These are phyloP conservation scores for Mycena pura DNA, from an alignment of 768 basidiomycete genomes.

Conservation along the genomic window DNA sequence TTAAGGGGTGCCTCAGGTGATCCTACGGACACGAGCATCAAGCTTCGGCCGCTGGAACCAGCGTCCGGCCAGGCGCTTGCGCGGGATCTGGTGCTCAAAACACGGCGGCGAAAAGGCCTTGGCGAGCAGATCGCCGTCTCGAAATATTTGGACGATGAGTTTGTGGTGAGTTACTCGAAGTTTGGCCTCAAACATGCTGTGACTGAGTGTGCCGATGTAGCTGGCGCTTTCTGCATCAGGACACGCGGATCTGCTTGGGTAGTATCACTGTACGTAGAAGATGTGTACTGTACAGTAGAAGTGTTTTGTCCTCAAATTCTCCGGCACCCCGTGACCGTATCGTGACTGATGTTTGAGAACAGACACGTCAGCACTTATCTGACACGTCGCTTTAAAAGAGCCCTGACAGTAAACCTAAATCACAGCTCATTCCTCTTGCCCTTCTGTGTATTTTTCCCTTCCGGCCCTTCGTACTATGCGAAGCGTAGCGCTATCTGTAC, in stretches of 20 bases:
- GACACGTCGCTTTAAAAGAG: background rate
- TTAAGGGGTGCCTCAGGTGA: slow-evolving; percentile 65
- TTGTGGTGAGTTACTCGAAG: slow-evolving; percentile 67
- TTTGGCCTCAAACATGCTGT: slow-evolving; percentile 10
- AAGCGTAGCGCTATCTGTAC: slow-evolving; percentile 83
- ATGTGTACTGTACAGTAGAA: slow-evolving; percentile 25
- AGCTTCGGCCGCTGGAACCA: slow-evolving; percentile 94
- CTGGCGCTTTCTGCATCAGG: slow-evolving; percentile 94
- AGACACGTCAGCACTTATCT: too few relatives aligned
- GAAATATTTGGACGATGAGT: slow-evolving; percentile 97
- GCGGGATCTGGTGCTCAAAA: slow-evolving; percentile 94
- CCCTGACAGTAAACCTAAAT: background rate
- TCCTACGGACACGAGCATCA: slow-evolving; percentile 96
- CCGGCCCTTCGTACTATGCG: slow-evolving; percentile 86
- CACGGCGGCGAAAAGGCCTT: slow-evolving; percentile 93
- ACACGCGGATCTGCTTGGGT: slow-evolving; percentile 91
- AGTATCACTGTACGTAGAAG: slow-evolving; percentile 31
- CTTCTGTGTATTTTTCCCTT: slow-evolving; percentile 44
- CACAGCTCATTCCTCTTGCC: slow-evolving; percentile 39
- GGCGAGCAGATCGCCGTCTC: slow-evolving; percentile 97
- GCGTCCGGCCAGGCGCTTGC: slow-evolving; percentile 96
- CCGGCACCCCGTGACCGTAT: slow-evolving; percentile 16
- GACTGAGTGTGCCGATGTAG: slow-evolving; percentile 46
- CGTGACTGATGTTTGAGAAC: too few relatives aligned
- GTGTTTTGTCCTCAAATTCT: background rate